Evolutionary conservation across 2,329 filamentous ascomycete genomes (phyloP), one percentile per base, ranked within the genome.

Genomic region (Xylaria sp.): DNA sequence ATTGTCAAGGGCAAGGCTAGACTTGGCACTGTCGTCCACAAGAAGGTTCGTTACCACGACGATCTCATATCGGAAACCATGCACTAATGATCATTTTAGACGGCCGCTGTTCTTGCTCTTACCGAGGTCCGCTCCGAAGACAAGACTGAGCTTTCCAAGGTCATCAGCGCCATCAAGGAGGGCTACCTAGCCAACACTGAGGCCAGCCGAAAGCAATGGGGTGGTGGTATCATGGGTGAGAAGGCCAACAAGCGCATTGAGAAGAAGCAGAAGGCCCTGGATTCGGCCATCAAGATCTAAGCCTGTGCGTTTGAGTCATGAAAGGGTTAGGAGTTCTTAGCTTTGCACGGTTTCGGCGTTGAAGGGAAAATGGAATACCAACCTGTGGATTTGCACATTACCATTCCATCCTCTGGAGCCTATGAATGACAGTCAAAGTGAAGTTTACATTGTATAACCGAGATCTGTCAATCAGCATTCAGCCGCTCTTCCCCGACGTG

Each of bases 1-100:
- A 98, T 99, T 79, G 90, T 99, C 83, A 99, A 99, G 93, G 96
- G 96, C 88, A 99, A 99, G 93, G 96, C 96, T 78, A 92, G 96
- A 86, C 93, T 99, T 80, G 96, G 96, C 79, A 98, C 96, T 72
- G 95, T 99, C 78, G 95, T 99, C 77, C 95, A 99, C 92, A 98
- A 99, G 92, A 99, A 99, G 92, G 92, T 94, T 80, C 72, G 84
- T 75, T 54, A 39, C 10, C 2, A 18, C 8, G 7, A 12, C 3
- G 23, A 31, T 10, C 4, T 0, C 52, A 3, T 23, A 23, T 41
- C 10, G 13, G 1, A 15, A 58, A 25, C 41, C n/a, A 39, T 57
- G 41, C 69, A 78, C 79, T 81, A 76, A 79, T 66, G n/a, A n/a
- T 28, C 28, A 51, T n/a, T n/a, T 9, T 69, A 94, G 96, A 99